These are phyloP conservation scores for Dioszegia aurantiaca DNA, from an alignment of 768 basidiomycete genomes.

Conservation along the genomic window DNA sequence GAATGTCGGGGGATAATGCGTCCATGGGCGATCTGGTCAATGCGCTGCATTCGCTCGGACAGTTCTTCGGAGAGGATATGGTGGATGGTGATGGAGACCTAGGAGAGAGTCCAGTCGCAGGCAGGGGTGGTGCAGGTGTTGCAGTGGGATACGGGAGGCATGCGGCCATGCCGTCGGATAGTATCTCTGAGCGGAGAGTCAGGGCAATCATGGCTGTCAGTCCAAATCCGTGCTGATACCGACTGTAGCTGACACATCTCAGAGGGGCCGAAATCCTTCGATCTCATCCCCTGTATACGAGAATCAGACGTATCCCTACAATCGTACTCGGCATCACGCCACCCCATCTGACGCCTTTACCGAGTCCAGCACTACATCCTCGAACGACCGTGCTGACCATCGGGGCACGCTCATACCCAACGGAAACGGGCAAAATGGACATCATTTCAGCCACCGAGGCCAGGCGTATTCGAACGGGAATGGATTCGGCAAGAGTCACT, in stretches of 20 bases:
- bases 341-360: conserved; percentile 22
- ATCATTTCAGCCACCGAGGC: too few species aligned
- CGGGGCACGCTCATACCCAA: not conserved
- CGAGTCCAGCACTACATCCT: conserved; percentile 4
- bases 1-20: conserved; percentile 36
- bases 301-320: conserved; percentile 2
- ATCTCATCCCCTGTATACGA: conserved; percentile 43
- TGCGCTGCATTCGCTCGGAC: conserved; percentile 51
- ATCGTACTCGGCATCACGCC: conserved; percentile 10
- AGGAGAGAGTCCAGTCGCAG: conserved; percentile 3
- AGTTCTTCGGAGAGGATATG: conserved; percentile 53
- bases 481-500: not conserved
- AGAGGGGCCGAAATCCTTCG: conserved; percentile 39
- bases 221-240: conserved; percentile 1
- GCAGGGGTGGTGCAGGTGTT: not conserved
- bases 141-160: conserved; percentile 13
- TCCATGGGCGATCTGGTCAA: conserved; percentile 64
- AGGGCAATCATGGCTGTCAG: conserved; percentile 49
- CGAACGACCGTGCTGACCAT: conserved; percentile 4
- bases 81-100: conserved; percentile 13
- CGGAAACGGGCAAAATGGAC: too few species aligned
- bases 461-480: not conserved
- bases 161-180: conserved; percentile 24
- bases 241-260: not conserved
- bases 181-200: conserved; percentile 26